Evolutionary conservation across 306 rosid genomes (phyloP), one percentile per base, ranked within the genome.

Genomic region (Castanea sativa): DNA sequence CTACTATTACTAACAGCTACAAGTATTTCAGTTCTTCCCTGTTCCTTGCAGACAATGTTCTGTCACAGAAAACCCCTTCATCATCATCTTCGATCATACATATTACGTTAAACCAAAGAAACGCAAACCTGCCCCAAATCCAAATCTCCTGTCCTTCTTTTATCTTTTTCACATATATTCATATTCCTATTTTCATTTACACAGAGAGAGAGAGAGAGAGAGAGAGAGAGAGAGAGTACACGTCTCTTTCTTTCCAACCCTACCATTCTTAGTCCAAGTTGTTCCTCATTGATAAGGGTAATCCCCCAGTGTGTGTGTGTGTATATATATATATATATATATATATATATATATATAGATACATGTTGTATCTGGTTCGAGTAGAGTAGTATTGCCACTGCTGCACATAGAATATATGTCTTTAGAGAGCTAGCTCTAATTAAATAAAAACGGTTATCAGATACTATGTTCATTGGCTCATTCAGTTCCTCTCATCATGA

Each of bases 401-500:
- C 75, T 35, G 51, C 51, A 14, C 72, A 23, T 67, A 8, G 33
- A 1, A 67, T 33, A 19, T 33, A 10, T n/a, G 10, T 45, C 35
- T 35, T 49, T 35, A 35, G 72, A 9, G 72, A 68, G 72, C 72
- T 18, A 68, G 72, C 72, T 18, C 11, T 67, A 19, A 67, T 8
- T 38, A 49, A 13, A 49, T 49, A 49, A 38, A 32, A 5, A 6
- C 33, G 45, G 71, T 33, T 43, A 18, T 67, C 77, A 18, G 51
- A 59, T 80, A 70, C n/a, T 35, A 72, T 80, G 81, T 78, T 76
- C 75, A 84, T 84, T 84, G 87, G 81, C 51, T 84, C 87, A 55
- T 80, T 80, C 79, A 76, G 76, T 64, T 84, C 84, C 51, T 83
- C 86, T 6, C 79, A 79, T 52, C 84, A 71, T 51, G 55, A 52